Conservation (phyloP, 495 filamentous ascomycete species). For the Neurospora terricola region DNA sequence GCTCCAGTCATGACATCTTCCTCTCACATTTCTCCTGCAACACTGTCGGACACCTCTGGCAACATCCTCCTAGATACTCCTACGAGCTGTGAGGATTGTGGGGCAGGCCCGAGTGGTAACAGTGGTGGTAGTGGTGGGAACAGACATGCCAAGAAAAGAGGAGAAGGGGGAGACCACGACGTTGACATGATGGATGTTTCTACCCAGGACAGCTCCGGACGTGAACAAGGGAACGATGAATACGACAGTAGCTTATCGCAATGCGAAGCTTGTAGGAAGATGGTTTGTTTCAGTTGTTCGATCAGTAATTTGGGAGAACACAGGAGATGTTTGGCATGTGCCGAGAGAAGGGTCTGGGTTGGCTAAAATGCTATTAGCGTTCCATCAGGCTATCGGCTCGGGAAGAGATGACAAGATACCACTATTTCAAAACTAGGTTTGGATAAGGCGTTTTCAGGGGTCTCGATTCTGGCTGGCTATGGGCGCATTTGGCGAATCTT, state of each 20-base stretch:
- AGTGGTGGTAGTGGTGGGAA: background rate
- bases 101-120: constrained; percentile 14
- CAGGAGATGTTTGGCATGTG: constrained; percentile 34
- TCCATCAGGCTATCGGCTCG: constrained; percentile 8
- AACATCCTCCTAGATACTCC: constrained; percentile 6
- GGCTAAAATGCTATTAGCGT: constrained; percentile 2
- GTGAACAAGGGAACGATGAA: constrained; percentile 11
- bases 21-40: constrained; percentile 1
- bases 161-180: constrained; percentile 5
- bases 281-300: constrained; percentile 39
- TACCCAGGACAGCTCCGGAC: constrained; percentile 6
- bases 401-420: background rate
- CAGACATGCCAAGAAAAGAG: background rate
- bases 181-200: constrained; percentile 17
- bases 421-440: background rate
- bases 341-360: constrained; percentile 20
- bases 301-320: constrained; percentile 36
- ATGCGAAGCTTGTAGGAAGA: constrained; percentile 33
- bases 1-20: constrained; percentile 7
- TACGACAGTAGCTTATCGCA: constrained; percentile 2
- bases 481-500: background rate
- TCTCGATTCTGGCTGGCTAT: background rate
- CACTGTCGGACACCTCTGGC: background rate
- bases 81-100: constrained; percentile 36
- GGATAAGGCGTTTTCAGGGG: background rate